Evolutionary conservation across 2,329 filamentous ascomycete species (phyloP), one percentile per base, ranked within the genome.

Genomic region (Macroventuria anomochaeta): DNA sequence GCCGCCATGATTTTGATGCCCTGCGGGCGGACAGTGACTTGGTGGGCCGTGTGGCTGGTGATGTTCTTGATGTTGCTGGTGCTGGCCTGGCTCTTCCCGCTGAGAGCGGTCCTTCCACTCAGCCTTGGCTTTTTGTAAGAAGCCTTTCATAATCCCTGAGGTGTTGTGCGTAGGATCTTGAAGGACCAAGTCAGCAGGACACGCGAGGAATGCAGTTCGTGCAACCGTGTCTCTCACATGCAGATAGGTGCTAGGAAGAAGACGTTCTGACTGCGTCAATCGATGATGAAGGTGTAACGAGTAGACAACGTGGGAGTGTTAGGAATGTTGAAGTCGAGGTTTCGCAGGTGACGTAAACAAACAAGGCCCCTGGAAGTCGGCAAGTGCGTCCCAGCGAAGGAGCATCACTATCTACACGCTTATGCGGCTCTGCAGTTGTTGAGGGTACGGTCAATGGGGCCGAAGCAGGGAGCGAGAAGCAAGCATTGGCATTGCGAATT

Each of bases 121-220:
- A 34, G 63, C 58, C 58, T 69, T 71, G 8, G 67, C 64, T 52
- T 66, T 71, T 23, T 62, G 58, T n/a, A 70, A 37, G 37, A 71
- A 58, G 23, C 62, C 61, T 36, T 66, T 66, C 69, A 71, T 70
- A 26, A 26, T 57, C 12, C 21, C 17, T 21, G 23, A 11, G 18
- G 21, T 31, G 40, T n/a, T 10, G 38, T 7, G 32, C 25, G 17
- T 13, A n/a, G 15, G 25, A 26, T 18, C 15, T 39, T 25, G 10
- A 25, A 7, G 10, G 7, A 23, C 15, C 4, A n/a, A 39, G n/a
- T 44, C 26, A 53, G 51, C 12, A 34, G 12, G n/a, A 25, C n/a
- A n/a, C 1, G 28, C 10, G 28, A 28, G 44, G 34, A 49, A 49
- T 54, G 39, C 17, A 32, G 17, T 3, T 13, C 31, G 33, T 48